A percentile compares a stretch with the other conserved stretches of the same genome.
Evolutionary conservation across 2,329 filamentous ascomycete genomes (phyloP).

Genomic region (Phaeosphaeria sp.): DNA sequence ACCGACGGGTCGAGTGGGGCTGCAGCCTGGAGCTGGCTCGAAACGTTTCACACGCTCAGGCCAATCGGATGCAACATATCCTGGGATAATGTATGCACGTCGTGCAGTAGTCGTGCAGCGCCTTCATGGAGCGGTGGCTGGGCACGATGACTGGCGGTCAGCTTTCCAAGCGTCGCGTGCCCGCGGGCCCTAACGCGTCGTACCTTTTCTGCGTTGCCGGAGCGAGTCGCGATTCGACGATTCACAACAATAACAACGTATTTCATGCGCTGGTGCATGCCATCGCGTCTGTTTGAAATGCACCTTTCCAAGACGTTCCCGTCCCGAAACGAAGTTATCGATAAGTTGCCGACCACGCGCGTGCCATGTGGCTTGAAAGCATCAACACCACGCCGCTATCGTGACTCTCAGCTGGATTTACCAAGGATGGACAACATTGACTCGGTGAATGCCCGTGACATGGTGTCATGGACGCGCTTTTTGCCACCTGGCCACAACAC

Average conservation of each 20-base stretch:
- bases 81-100: constrained; percentile 26
- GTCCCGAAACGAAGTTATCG: constrained; percentile 21
- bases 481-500: background rate
- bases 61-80: constrained; percentile 29
- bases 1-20: constrained; percentile 26
- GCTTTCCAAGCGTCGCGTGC: constrained; percentile 20
- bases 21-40: constrained; percentile 37
- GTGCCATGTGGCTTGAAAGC: constrained; percentile 17
- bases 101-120: constrained; percentile 41
- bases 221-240: constrained; percentile 38
- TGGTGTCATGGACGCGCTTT: background rate
- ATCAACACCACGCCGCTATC: constrained; percentile 30
- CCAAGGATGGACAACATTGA: background rate
- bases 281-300: constrained; percentile 28
- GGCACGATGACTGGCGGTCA: constrained; percentile 37
- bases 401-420: constrained; percentile 7
- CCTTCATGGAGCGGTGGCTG: constrained; percentile 32
- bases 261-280: constrained; percentile 22
- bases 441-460: background rate
- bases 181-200: constrained; percentile 26
- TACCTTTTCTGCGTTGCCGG: constrained; percentile 18
- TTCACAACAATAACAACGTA: constrained; percentile 33
- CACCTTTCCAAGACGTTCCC: background rate
- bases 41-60: constrained; percentile 36
- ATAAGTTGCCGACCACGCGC: constrained; percentile 27